These are phyloP conservation scores for Crithidia acanthocephali DNA, from an alignment of 208 protist genomes.

Conservation along the genomic window DNA sequence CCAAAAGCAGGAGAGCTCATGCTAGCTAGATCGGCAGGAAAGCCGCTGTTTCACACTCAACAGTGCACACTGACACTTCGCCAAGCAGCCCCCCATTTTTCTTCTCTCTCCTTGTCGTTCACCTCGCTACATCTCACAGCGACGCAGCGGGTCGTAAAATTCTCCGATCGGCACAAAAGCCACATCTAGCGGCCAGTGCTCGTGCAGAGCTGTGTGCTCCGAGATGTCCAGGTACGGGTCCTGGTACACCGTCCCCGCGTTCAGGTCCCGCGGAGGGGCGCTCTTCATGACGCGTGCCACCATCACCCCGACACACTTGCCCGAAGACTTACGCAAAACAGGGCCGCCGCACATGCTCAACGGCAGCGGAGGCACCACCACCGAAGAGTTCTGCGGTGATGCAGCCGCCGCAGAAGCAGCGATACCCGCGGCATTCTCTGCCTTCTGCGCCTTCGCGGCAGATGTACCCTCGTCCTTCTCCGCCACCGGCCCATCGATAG, in stretches of 20 bases:
- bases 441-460: no score
- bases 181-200: slow-evolving; percentile 55
- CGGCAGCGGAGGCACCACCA: slow-evolving; percentile 35
- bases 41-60: no score
- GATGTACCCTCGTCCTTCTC: no score
- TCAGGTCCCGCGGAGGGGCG: slow-evolving; percentile 57
- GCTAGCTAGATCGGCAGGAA: no score
- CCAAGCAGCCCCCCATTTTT: not conserved
- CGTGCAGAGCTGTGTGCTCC: slow-evolving; percentile 60
- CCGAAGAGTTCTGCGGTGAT: not conserved
- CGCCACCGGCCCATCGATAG: slow-evolving; percentile 31
- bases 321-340: slow-evolving; percentile 75
- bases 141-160: slow-evolving; percentile 70
- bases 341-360: slow-evolving; percentile 88
- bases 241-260: slow-evolving; percentile 50
- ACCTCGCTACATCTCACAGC: slow-evolving; percentile 59
- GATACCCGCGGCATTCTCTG: no score
- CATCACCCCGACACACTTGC: slow-evolving; percentile 87
- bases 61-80: not conserved
- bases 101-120: not conserved
- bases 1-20: no score
- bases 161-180: slow-evolving; percentile 85
- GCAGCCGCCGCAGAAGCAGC: not conserved
- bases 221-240: slow-evolving; percentile 86
- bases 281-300: slow-evolving; percentile 71